phyloP scores from a whole-genome alignment of 179 eudicot genomes.

The Dionaea muscipula region DNA sequence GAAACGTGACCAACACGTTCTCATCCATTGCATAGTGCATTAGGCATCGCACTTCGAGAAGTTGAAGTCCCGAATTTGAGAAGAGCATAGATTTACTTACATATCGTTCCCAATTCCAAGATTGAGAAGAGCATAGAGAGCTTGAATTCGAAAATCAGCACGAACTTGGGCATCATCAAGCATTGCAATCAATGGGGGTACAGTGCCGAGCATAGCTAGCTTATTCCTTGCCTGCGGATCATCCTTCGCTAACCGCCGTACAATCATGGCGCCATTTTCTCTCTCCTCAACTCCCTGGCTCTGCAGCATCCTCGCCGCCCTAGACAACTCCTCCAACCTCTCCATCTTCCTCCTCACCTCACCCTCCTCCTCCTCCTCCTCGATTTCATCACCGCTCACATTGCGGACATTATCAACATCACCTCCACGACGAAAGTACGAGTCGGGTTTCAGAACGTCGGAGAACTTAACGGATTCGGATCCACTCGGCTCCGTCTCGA shows the following conservation, averaged over 20 bases:
- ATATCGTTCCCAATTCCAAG: slow-evolving; percentile 68
- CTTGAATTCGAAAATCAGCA: slow-evolving; percentile 28
- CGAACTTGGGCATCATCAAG: slow-evolving; percentile 25
- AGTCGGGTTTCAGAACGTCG: slow-evolving; percentile 39
- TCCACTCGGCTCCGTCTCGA: background rate
- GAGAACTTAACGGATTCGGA: slow-evolving; percentile 34
- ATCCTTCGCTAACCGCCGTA: slow-evolving; percentile 56
- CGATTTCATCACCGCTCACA: slow-evolving; percentile 3
- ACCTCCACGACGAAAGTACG: too few species aligned
- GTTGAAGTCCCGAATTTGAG: background rate
- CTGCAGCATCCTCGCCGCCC: slow-evolving; percentile 36
- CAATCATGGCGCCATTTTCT: slow-evolving; percentile 38
- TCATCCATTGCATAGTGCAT: too few species aligned
- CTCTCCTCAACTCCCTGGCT: slow-evolving; percentile 25
- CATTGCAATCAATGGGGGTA: slow-evolving; percentile 60
- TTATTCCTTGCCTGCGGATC: slow-evolving; percentile 47
- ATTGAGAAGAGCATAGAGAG: slow-evolving; percentile 79
- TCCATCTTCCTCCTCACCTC: slow-evolving; percentile 35
- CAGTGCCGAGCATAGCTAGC: slow-evolving; percentile 69
- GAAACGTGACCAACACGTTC: too few species aligned
- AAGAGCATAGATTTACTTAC: slow-evolving; percentile 24
- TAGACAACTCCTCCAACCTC: slow-evolving; percentile 43
- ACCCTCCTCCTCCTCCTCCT: slow-evolving; percentile 15
- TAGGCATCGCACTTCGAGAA: background rate
- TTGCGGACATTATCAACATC: too few species aligned